Percentiles rank a stretch among this genome's conserved stretches.
phyloP scores from a whole-genome alignment of 2,329 filamentous ascomycete species.

The Beauveria sp. region DNA sequence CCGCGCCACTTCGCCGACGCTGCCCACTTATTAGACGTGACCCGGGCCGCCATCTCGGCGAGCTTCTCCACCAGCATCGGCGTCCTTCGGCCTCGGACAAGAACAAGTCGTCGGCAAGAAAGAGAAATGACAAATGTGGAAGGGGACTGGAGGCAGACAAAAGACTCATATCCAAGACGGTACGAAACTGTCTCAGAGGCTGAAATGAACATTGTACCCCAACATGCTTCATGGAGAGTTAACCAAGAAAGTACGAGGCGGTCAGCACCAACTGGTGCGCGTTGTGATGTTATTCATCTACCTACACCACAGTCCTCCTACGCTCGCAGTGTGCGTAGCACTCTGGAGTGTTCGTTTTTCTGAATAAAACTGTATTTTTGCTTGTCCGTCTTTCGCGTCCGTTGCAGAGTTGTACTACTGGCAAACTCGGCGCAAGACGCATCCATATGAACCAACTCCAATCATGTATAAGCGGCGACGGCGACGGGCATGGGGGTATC shows the following conservation, averaged over 20 bases:
- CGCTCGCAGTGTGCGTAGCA: neutral
- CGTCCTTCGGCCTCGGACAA: neutral
- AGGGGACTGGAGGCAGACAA: neutral
- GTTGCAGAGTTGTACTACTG: neutral
- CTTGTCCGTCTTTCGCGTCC: slow-evolving; percentile 7
- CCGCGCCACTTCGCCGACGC: neutral
- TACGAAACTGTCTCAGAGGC: too few relatives aligned
- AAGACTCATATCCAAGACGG: too few relatives aligned
- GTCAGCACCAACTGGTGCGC: neutral
- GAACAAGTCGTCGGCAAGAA: neutral
- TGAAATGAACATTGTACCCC: neutral
- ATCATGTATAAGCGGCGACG: slow-evolving; percentile 12
- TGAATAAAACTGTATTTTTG: neutral
- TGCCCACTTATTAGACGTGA: neutral
- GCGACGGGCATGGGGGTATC: slow-evolving; percentile 13
- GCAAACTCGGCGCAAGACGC: neutral
- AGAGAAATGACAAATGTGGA: neutral
- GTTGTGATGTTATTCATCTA: neutral
- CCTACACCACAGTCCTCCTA: neutral
- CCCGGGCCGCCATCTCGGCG: neutral
- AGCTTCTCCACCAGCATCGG: neutral
- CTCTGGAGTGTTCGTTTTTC: neutral
- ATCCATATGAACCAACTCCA: slow-evolving; percentile 11
- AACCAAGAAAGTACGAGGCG: neutral
- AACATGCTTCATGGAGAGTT: neutral